A percentile compares a stretch with the other conserved stretches of the same genome.
Conservation (phyloP, 805 yeast genomes). For the Lipomyces spencermartinsiae region DNA sequence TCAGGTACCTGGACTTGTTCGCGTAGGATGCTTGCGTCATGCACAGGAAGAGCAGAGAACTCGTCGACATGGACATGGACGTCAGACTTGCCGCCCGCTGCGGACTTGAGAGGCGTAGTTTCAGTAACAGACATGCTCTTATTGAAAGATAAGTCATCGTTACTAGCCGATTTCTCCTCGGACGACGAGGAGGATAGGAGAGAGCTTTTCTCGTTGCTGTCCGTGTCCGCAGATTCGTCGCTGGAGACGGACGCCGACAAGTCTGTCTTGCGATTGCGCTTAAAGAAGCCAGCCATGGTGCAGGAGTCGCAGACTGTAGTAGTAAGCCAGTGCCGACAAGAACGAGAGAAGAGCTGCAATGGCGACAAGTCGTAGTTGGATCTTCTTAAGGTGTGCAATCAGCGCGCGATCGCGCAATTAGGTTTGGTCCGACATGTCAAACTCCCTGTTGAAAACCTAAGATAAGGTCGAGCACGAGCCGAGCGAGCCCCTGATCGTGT, state of each 20-base stretch:
- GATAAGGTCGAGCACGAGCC: constrained; percentile 6
- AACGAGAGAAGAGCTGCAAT: neutral
- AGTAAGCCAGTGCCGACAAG: neutral
- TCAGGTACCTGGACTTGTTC: constrained; percentile 43
- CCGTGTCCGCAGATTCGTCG: neutral
- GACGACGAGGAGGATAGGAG: constrained; percentile 1
- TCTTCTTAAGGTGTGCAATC: neutral
- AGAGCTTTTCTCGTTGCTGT: neutral
- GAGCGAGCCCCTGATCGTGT: neutral
- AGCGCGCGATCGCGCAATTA: too few relatives aligned
- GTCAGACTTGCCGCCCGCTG: constrained; percentile 15
- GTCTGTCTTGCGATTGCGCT: neutral
- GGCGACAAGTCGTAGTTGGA: neutral
- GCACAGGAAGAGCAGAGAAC: constrained; percentile 42
- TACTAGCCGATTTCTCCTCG: constrained; percentile 14
- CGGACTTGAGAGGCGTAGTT: constrained; percentile 26
- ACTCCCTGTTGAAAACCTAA: neutral
- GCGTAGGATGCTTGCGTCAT: constrained; percentile 46
- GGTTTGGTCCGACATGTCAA: neutral
- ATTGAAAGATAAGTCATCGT: neutral
- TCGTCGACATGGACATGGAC: constrained; percentile 14
- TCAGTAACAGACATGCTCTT: constrained; percentile 14
- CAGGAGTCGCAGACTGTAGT: neutral
- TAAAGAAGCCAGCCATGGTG: constrained; percentile 4
- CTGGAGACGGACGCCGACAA: neutral